phyloP scores from a whole-genome alignment of 164 flowering plant genomes.

The Pachysandra terminalis region DNA sequence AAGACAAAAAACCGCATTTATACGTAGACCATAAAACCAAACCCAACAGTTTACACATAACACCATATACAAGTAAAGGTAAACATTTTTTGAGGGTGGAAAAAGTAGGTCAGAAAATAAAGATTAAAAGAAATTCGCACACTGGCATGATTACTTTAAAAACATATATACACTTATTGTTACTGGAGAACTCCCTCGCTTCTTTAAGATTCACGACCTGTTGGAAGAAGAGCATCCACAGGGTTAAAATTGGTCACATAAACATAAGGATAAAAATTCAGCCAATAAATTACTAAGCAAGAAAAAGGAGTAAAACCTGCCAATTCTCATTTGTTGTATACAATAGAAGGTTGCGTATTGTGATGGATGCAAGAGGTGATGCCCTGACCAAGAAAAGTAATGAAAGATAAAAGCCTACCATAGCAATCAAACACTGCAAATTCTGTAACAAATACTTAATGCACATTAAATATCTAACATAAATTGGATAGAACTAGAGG shows the following conservation, averaged over 20 bases:
- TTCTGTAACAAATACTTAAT: neutral
- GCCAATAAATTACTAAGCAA: neutral
- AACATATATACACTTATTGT: constrained; percentile 73
- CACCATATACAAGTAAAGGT: neutral
- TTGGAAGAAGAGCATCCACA: constrained; percentile 8
- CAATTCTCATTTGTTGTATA: constrained; percentile 91
- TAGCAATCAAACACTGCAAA: neutral
- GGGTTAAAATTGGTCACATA: constrained; percentile 9
- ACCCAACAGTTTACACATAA: too few relatives aligned
- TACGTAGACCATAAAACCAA: neutral
- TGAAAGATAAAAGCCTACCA: neutral
- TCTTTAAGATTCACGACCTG: constrained; percentile 97
- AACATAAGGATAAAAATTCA: constrained; percentile 2
- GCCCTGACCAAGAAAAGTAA: constrained; percentile 46
- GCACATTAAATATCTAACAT: too few relatives aligned
- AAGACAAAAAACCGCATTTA: neutral
- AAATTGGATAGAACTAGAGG: too few relatives aligned
- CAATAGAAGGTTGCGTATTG: constrained; percentile 77
- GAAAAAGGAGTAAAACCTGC: constrained; percentile 50
- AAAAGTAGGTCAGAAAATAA: neutral
- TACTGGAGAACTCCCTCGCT: constrained; percentile 82
- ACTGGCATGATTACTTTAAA: constrained; percentile 66
- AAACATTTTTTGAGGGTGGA: neutral
- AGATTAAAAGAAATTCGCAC: neutral
- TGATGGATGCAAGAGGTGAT: constrained; percentile 91